Evolutionary conservation across 352 stramenopile species (phyloP).

Genomic region (Pythium guiyangense): DNA sequence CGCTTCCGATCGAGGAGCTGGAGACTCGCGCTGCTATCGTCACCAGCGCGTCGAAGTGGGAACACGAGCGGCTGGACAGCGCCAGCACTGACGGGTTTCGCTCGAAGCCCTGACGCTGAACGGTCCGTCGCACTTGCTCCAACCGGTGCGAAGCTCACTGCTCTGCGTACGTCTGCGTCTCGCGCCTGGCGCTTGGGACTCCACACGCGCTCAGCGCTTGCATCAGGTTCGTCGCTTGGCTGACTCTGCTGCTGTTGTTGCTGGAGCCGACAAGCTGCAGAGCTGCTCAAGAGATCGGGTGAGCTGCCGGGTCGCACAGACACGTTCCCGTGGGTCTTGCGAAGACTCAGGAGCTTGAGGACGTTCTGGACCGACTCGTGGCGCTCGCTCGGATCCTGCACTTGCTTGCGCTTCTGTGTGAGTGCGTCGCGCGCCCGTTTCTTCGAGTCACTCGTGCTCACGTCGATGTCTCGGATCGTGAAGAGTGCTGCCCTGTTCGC

Average conservation of each 20-base stretch:
- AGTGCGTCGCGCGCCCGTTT: neutral
- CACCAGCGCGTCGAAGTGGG: conserved; percentile 3
- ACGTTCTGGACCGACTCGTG: conserved; percentile 41
- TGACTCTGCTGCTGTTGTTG: neutral
- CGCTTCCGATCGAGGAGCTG: conserved; percentile 4
- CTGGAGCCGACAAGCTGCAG: neutral
- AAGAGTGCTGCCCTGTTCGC: neutral
- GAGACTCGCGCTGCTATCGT: neutral
- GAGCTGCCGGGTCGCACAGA: neutral
- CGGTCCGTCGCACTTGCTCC: neutral
- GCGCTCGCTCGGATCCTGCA: conserved; percentile 9
- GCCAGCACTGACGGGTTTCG: neutral
- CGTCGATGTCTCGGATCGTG: conserved; percentile 7
- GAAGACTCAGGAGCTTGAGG: conserved; percentile 47
- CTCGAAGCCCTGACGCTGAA: no score
- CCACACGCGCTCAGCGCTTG: neutral
- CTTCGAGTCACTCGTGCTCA: neutral
- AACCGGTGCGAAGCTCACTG: neutral
- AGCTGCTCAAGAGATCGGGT: conserved; percentile 5
- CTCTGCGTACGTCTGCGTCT: neutral
- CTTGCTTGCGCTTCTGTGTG: conserved; percentile 2
- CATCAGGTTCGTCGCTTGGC: neutral
- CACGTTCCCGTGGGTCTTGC: conserved; percentile 21
- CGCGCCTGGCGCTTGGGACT: conserved; percentile 6
- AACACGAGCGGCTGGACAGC: conserved; percentile 1